These are phyloP conservation scores for Holtermanniella nyarrowii DNA, from an alignment of 768 basidiomycete species.

Conservation along the genomic window DNA sequence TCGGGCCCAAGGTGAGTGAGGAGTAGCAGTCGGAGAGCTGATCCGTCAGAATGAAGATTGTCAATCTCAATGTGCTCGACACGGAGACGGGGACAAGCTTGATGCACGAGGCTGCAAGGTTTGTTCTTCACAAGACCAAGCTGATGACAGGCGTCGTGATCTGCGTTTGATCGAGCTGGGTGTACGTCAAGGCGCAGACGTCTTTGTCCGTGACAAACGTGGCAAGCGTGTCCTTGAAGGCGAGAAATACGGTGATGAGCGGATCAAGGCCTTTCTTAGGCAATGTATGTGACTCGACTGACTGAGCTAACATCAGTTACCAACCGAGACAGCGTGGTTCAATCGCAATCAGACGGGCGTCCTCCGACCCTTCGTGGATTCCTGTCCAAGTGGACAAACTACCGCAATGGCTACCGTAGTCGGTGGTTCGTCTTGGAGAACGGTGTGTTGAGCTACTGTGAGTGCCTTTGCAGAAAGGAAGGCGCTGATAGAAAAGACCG, in stretches of 20 bases:
- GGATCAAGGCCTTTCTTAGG: conserved; percentile 66
- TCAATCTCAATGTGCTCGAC: conserved; percentile 74
- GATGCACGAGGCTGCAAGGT: conserved; percentile 69
- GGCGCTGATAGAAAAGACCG: conserved; percentile 53
- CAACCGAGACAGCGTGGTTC: conserved; percentile 66
- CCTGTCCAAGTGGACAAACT: conserved; percentile 79
- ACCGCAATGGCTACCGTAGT: conserved; percentile 77
- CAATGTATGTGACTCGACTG: conserved; percentile 53
- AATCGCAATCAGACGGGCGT: conserved; percentile 25
- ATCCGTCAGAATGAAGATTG: conserved; percentile 55
- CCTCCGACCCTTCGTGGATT: conserved; percentile 29
- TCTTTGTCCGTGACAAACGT: conserved; percentile 67
- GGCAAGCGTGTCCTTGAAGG: conserved; percentile 59
- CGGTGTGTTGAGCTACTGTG: conserved; percentile 56
- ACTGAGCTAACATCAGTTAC: conserved; percentile 47
- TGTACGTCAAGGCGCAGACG: conserved; percentile 74
- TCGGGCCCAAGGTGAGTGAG: conserved; percentile 21
- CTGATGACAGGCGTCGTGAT: conserved; percentile 53
- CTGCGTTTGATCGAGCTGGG: conserved; percentile 72
- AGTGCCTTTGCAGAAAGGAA: neutral
- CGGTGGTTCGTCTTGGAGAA: conserved; percentile 87
- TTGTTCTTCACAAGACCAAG: neutral
- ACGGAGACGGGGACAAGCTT: conserved; percentile 64
- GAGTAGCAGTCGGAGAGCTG: conserved; percentile 39
- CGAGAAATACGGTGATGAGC: conserved; percentile 60